A percentile compares a stretch with the other conserved stretches of the same genome.
Evolutionary conservation across 306 rosid species (phyloP).

Genomic region (Quercus ilex): DNA sequence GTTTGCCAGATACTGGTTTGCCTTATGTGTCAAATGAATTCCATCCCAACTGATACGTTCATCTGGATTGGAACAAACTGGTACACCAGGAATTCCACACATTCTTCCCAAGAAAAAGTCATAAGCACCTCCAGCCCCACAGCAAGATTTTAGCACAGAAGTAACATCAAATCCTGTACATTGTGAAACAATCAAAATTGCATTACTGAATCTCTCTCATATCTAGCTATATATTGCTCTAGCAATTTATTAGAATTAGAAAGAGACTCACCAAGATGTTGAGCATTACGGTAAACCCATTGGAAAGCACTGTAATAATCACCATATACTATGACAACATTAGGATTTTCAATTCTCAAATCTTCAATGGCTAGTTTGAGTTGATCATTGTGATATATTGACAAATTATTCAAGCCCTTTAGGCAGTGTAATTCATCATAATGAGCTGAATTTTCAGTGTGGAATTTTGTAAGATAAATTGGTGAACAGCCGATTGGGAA

Average conservation of each 20-base stretch:
- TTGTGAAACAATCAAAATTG: neutral
- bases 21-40: slow-evolving; percentile 15
- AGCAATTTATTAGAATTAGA: neutral
- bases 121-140: slow-evolving; percentile 17
- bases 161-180: slow-evolving; percentile 9
- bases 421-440: slow-evolving; percentile 12
- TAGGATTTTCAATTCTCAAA: slow-evolving; percentile 7
- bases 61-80: slow-evolving; percentile 8
- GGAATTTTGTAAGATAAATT: slow-evolving; percentile 7
- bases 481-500: slow-evolving; percentile 20
- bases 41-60: slow-evolving; percentile 21
- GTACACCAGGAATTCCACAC: slow-evolving; percentile 2
- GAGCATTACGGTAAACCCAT: slow-evolving; percentile 10
- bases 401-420: neutral
- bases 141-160: slow-evolving; percentile 20
- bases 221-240: neutral
- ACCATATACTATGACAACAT: slow-evolving; percentile 5
- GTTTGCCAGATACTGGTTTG: neutral
- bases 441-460: neutral
- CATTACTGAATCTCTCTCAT: neutral
- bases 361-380: slow-evolving; percentile 6
- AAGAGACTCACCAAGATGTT: neutral
- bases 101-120: neutral
- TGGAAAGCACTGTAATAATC: slow-evolving; percentile 17
- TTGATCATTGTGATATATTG: slow-evolving; percentile 19